Percentiles rank a stretch among this genome's conserved stretches.
phyloP scores from a whole-genome alignment of 306 rosid species.

The Inga oerstediana region DNA sequence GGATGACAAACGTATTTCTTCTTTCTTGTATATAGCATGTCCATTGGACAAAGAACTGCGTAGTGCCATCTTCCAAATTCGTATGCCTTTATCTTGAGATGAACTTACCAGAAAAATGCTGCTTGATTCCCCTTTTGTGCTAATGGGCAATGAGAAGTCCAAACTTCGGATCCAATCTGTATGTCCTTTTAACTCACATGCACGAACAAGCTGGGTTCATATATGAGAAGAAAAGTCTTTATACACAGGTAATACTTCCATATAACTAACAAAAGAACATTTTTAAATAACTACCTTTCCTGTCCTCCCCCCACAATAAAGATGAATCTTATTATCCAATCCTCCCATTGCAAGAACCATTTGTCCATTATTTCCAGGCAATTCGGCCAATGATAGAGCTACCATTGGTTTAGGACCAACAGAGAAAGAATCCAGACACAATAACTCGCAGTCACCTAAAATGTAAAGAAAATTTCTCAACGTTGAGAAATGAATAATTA shows the following conservation, averaged over 20 bases:
- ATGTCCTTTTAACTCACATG: slow-evolving; percentile 92
- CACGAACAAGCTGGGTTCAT: slow-evolving; percentile 66
- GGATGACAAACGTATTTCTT: slow-evolving; percentile 72
- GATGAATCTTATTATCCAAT: slow-evolving; percentile 92
- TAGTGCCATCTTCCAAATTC: slow-evolving; percentile 81
- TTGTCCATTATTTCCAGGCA: slow-evolving; percentile 73
- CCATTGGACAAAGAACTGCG: slow-evolving; percentile 43
- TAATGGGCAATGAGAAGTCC: slow-evolving; percentile 84
- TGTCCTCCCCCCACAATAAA: slow-evolving; percentile 75
- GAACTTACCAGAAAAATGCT: slow-evolving; percentile 84
- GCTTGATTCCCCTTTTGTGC: slow-evolving; percentile 53
- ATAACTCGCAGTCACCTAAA: slow-evolving; percentile 75
- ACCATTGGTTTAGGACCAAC: slow-evolving; percentile 89
- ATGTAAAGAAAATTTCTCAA: slow-evolving; percentile 14
- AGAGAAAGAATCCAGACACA: slow-evolving; percentile 63
- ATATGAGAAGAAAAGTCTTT: slow-evolving; percentile 23
- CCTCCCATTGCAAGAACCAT: slow-evolving; percentile 95
- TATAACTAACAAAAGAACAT: slow-evolving; percentile 16
- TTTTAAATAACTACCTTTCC: slow-evolving; percentile 62
- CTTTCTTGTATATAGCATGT: slow-evolving; percentile 45
- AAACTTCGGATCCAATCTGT: slow-evolving; percentile 97
- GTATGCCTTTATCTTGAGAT: slow-evolving; percentile 89
- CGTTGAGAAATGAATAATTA: neutral
- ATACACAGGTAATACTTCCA: slow-evolving; percentile 16
- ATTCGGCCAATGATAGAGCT: slow-evolving; percentile 76